Evolutionary conservation across 1,139 yeast genomes (phyloP).

Genomic region (Geotrichum reessii): DNA sequence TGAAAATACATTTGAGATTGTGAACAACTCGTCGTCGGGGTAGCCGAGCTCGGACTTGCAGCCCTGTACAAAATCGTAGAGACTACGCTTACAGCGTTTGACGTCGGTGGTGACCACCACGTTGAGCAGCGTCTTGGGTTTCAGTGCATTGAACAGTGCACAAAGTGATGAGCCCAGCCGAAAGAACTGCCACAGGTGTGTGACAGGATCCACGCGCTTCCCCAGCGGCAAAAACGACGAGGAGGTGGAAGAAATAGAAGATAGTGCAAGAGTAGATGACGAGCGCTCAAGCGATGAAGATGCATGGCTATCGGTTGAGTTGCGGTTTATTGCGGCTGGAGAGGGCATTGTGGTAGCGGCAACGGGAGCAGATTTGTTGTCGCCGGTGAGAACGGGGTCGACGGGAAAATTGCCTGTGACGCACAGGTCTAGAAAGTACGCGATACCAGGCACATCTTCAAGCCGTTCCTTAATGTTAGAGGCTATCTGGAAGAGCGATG

Average conservation of each 20-base stretch:
- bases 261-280: constrained; percentile 5
- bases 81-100: constrained; percentile 79
- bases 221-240: constrained; percentile 26
- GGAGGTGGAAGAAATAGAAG: constrained; percentile 6
- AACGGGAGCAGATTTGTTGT: neutral
- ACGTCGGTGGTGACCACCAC: constrained; percentile 49
- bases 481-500: constrained; percentile 71
- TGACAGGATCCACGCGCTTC: constrained; percentile 68
- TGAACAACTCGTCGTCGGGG: constrained; percentile 77
- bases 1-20: constrained; percentile 82
- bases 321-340: constrained; percentile 3
- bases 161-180: constrained; percentile 93
- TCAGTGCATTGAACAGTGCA: constrained; percentile 62
- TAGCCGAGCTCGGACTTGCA: constrained; percentile 71
- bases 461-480: constrained; percentile 52
- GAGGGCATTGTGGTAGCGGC: neutral
- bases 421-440: constrained; percentile 55
- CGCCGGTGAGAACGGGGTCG: constrained; percentile 11
- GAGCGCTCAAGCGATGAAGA: constrained; percentile 3
- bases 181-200: constrained; percentile 80
- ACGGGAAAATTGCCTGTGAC: constrained; percentile 20
- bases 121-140: constrained; percentile 34
- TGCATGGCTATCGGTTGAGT: constrained; percentile 13
- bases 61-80: constrained; percentile 83
- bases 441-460: constrained; percentile 61